Evolutionary conservation across 148 eudicot species (phyloP).

Genomic region (Rhododendron henanense): DNA sequence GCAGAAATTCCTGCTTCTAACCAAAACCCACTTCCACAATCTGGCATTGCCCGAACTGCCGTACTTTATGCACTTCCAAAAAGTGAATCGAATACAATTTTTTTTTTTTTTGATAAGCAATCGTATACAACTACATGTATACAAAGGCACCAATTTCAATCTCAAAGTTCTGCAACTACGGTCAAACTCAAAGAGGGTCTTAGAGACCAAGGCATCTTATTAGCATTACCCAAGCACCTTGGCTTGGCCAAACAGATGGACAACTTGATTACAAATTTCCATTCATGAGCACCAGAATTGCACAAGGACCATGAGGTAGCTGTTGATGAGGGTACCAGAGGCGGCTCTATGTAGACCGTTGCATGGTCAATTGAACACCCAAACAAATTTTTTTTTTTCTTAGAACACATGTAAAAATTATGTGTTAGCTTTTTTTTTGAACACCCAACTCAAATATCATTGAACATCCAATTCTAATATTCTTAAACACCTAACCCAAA

Average conservation of each 20-base stretch:
- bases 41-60: not conserved
- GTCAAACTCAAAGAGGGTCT: not conserved
- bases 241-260: not conserved
- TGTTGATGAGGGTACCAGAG: not conserved
- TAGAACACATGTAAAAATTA: too few relatives aligned
- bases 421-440: too few relatives aligned
- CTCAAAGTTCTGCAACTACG: not conserved
- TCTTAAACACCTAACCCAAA: too few relatives aligned
- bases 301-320: not conserved
- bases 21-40: not conserved
- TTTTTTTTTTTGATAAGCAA: too few relatives aligned
- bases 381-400: too few relatives aligned
- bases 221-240: not conserved
- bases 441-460: too few relatives aligned
- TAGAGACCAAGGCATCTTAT: conserved; percentile 2
- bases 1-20: not conserved
- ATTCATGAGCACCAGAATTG: not conserved
- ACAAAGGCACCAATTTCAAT: not conserved
- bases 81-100: too few relatives aligned
- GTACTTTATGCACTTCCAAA: not conserved
- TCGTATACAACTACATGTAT: not conserved
- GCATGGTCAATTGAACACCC: too few relatives aligned
- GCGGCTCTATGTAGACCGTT: too few relatives aligned
- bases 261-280: not conserved
- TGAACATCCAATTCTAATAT: too few relatives aligned